Base-by-base conservation (phyloP, 176 grass and related monocot genomes). In the Miscanthus lutarioriparius region DNA sequence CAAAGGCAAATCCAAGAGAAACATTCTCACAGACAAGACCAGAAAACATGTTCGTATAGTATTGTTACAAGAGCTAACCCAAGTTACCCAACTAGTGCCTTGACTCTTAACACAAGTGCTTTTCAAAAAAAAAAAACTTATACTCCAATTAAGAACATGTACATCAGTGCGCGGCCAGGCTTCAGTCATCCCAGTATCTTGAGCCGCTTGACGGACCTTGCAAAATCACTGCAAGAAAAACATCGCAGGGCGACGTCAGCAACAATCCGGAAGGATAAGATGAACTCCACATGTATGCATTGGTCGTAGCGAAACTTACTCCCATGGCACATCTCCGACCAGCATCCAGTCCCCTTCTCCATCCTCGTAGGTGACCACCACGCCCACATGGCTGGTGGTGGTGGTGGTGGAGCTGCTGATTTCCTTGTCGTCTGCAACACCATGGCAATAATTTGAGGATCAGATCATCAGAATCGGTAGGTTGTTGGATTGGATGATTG, bases 291-390 rank as follows among this genome's bases (percentile, higher is more conserved):
- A 53, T 2, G 17, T 22, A 13, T 6, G 12, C 12, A 26, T 22
- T 19, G 51, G 0, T 62, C 10, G 0, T 62, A 12, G 0, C 51
- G n/a, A 35, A 87, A 87, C 96, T 93, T 90, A 98, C 96, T 98
- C 91, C 96, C 96, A 98, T 13, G 96, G 92, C 72, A 95, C 87
- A 36, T 98, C 95, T 13, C 95, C 95, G n/a, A 98, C 77, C 20
- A 95, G 83, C 95, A 98, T 93, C 95, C 92, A 98, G 59, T 98
- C 95, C 28, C 95, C 95, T 53, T 98, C 96, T 4, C 76, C 89
- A 12, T 98, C 96, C 82, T 95, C 87, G 25, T 98, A 98, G 2
- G 92, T 93, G 1, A 98, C 89, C 67, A 82, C 85, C 63, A 82
- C 77, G 5, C 59, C 85, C 67, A 79, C 74, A 26, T 66, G 48